phyloP scores from a whole-genome alignment of 2,329 filamentous ascomycete genomes.

The Ramularia endophylla region DNA sequence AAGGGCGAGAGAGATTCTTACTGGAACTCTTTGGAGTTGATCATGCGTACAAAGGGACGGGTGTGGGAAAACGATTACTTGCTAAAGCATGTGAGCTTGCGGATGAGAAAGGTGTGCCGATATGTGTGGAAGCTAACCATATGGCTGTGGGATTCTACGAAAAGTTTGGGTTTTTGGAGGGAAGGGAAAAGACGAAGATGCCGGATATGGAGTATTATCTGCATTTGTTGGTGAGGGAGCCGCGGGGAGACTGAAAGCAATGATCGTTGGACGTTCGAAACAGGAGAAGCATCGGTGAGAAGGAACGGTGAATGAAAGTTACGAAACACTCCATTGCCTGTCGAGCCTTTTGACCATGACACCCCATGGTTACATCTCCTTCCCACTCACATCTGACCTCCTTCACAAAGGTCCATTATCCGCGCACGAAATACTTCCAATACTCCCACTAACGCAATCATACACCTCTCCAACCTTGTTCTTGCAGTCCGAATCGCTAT shows the following conservation, averaged over 20 bases:
- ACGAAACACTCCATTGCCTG: too few relatives aligned
- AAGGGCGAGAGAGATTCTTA: conserved; percentile 2
- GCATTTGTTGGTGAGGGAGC: conserved; percentile 1
- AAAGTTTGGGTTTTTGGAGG: conserved; percentile 9
- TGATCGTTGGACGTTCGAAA: conserved; percentile 1
- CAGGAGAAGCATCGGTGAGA: too few relatives aligned
- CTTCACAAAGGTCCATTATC: too few relatives aligned
- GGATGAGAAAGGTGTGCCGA: conserved; percentile 13
- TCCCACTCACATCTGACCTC: too few relatives aligned
- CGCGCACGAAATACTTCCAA: too few relatives aligned
- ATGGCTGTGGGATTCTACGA: conserved; percentile 14
- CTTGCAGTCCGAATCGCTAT: too few relatives aligned
- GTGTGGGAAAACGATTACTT: conserved; percentile 19
- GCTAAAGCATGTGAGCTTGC: conserved; percentile 18
- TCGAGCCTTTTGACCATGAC: too few relatives aligned
- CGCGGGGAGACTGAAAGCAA: too few relatives aligned
- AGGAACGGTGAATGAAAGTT: too few relatives aligned
- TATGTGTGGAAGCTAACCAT: conserved; percentile 24
- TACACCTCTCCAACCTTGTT: too few relatives aligned
- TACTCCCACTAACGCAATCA: too few relatives aligned
- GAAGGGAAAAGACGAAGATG: background rate
- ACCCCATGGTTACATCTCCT: too few relatives aligned
- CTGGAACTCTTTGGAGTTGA: conserved; percentile 25
- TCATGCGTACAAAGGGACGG: conserved; percentile 15
- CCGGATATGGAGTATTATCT: background rate